Conservation (phyloP, 768 basidiomycete species). For the Tephrocybe sp. region DNA sequence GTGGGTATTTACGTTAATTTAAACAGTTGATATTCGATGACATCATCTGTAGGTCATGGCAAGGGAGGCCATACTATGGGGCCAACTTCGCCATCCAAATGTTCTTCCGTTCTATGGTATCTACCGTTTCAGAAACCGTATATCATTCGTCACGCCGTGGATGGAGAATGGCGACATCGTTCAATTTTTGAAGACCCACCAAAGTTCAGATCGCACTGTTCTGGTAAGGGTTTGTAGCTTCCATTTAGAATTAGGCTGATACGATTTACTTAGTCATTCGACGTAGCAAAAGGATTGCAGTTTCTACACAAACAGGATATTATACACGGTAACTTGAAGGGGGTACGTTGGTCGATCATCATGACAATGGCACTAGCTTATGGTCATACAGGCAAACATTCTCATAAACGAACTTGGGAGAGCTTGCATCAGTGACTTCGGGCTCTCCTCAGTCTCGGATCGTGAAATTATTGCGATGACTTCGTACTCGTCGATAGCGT, state of each 20-base stretch:
- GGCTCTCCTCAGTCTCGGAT: conserved; percentile 19
- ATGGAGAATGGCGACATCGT: conserved; percentile 5
- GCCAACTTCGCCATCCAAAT: not conserved
- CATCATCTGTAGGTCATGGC: not conserved
- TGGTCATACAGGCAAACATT: conserved; percentile 20
- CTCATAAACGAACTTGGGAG: conserved; percentile 17
- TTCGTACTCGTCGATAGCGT: conserved; percentile 4
- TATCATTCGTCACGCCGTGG: conserved; percentile 8
- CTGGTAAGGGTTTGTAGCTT: not conserved
- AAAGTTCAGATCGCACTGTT: not conserved
- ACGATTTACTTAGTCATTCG: conserved; percentile 21
- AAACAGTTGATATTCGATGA: not conserved
- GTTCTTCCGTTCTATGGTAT: conserved; percentile 4
- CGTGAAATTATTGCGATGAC: conserved; percentile 9
- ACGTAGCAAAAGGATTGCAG: conserved; percentile 28
- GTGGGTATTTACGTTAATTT: not conserved
- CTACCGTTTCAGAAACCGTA: not conserved
- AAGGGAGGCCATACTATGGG: conserved; percentile 1
- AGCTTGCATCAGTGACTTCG: conserved; percentile 25
- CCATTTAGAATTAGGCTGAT: not conserved
- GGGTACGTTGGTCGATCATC: conserved; percentile 21
- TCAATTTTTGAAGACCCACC: not conserved
- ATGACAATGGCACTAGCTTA: not conserved
- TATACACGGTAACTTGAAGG: conserved; percentile 46
- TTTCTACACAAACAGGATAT: conserved; percentile 35